Evolutionary conservation across 352 stramenopile species (phyloP).

Genomic region (Globisporangium paddicum): DNA sequence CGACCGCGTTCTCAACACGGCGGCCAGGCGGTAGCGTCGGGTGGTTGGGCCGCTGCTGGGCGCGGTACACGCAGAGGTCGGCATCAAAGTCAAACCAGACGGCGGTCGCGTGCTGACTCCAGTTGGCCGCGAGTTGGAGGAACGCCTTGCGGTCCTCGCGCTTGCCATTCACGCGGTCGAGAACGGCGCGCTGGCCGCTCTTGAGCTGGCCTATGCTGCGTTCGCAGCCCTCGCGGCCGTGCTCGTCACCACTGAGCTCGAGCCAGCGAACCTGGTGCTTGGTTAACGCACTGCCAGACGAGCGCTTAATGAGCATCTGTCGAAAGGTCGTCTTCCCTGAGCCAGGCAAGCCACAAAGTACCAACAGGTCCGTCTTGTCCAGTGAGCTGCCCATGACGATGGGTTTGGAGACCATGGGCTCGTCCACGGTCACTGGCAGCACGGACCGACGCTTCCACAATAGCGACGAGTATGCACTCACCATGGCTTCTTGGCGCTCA

Average conservation of each 20-base stretch:
- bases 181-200: slow-evolving; percentile 22
- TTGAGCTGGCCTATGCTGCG: slow-evolving; percentile 21
- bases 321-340: slow-evolving; percentile 65
- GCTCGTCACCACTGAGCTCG: slow-evolving; percentile 48
- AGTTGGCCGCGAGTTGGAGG: slow-evolving; percentile 35
- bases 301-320: slow-evolving; percentile 34
- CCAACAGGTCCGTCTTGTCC: slow-evolving; percentile 36
- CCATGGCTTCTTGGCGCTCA: slow-evolving; percentile 39
- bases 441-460: slow-evolving; percentile 51
- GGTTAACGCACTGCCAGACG: slow-evolving; percentile 1
- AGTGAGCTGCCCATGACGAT: slow-evolving; percentile 25
- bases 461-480: slow-evolving; percentile 41
- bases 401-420: slow-evolving; percentile 30
- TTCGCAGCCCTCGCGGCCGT: slow-evolving; percentile 33
- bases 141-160: slow-evolving; percentile 35
- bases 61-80: slow-evolving; percentile 38
- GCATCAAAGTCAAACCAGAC: slow-evolving; percentile 54
- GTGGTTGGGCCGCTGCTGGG: slow-evolving; percentile 38
- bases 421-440: slow-evolving; percentile 18
- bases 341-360: slow-evolving; percentile 53
- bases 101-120: slow-evolving; percentile 49
- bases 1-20: slow-evolving; percentile 37
- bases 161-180: slow-evolving; percentile 59
- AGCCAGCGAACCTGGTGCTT: slow-evolving; percentile 22
- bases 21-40: slow-evolving; percentile 36